Conservation (phyloP, 805 yeast genomes). For the Candida maris region DNA sequence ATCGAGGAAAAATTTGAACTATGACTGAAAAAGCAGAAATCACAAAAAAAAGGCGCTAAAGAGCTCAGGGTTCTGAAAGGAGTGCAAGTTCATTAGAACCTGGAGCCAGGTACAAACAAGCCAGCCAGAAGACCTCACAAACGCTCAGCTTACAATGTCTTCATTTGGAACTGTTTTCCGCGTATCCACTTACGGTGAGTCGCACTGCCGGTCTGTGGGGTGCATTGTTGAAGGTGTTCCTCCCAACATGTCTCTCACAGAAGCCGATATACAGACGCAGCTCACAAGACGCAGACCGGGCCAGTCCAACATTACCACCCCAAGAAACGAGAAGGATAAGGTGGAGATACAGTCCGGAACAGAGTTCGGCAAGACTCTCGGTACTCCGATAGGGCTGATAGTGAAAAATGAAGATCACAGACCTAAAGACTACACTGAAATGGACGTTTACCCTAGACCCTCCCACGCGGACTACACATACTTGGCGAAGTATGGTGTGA, state of each 20-base stretch:
- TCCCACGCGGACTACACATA: constrained; percentile 98
- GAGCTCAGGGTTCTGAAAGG: too few species aligned
- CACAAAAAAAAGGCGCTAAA: neutral
- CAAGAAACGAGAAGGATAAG: constrained; percentile 90
- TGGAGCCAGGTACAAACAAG: too few species aligned
- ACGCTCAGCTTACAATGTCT: constrained; percentile 66
- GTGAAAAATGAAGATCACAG: constrained; percentile 94
- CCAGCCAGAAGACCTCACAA: too few species aligned
- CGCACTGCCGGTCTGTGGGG: constrained; percentile 96
- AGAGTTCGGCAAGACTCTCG: constrained; percentile 84
- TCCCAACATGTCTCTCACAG: constrained; percentile 84
- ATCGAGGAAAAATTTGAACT: too few species aligned
- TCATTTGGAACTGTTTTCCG: constrained; percentile 61
- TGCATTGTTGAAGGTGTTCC: constrained; percentile 99
- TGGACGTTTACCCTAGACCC: constrained; percentile 94
- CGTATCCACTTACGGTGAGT: constrained; percentile 97
- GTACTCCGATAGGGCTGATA: constrained; percentile 93
- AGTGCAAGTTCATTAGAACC: too few species aligned
- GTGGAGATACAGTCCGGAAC: constrained; percentile 95
- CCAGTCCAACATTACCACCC: constrained; percentile 87
- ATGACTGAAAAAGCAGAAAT: neutral
- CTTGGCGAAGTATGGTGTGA: constrained; percentile 82
- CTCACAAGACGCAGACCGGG: constrained; percentile 97
- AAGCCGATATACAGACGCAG: constrained; percentile 92
- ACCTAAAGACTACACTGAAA: constrained; percentile 93